These are phyloP conservation scores for Omphalea diandra DNA, from an alignment of 441 rosid genomes.

Conservation along the genomic window DNA sequence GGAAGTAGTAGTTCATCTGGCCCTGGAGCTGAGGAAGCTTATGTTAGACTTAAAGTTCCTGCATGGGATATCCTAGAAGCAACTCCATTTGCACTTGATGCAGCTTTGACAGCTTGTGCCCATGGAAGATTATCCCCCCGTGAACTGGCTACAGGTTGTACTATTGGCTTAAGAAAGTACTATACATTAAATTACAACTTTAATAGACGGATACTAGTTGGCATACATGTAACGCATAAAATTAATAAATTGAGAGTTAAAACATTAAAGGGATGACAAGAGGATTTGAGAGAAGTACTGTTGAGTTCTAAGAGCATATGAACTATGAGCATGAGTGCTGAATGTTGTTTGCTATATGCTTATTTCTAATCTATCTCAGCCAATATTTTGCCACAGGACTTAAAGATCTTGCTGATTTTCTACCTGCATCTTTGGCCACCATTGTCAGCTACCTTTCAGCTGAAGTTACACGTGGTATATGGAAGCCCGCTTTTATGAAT, in stretches of 20 bases:
- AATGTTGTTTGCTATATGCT: not conserved
- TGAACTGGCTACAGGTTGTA: constrained; percentile 93
- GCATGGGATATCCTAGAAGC: constrained; percentile 99
- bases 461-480: constrained; percentile 94
- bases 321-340: not conserved
- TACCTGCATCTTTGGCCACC: constrained; percentile 91
- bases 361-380: constrained; percentile 15
- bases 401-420: constrained; percentile 91
- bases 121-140: constrained; percentile 94
- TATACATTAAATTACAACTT: constrained; percentile 16
- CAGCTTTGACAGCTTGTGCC: constrained; percentile 94
- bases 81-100: constrained; percentile 85
- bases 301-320: not conserved
- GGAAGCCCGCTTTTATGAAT: constrained; percentile 98
- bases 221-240: too few relatives aligned
- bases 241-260: not conserved
- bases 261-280: not conserved
- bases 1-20: constrained; percentile 80
- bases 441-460: constrained; percentile 93
- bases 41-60: constrained; percentile 68
- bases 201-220: not conserved
- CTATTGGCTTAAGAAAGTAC: constrained; percentile 16
- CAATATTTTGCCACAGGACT: constrained; percentile 55
- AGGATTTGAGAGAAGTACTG: not conserved
- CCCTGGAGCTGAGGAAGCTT: constrained; percentile 68